A percentile compares a stretch with the other conserved stretches of the same genome.
phyloP scores from a whole-genome alignment of 164 flowering plant species.

The Piper longum region DNA sequence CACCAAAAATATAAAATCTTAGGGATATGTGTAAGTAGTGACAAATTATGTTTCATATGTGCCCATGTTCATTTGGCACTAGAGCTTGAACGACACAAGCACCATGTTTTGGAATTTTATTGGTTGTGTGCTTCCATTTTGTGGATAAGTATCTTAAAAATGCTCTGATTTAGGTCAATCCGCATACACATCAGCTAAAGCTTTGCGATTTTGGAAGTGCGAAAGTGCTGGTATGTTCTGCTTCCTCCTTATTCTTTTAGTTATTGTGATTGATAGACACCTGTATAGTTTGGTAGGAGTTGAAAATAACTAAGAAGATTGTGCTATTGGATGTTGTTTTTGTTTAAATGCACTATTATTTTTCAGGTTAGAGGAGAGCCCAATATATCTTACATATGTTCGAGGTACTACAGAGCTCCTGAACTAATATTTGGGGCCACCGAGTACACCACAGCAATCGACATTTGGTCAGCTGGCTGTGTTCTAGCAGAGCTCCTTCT shows the following conservation, averaged over 20 bases:
- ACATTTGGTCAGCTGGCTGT: constrained; percentile 63
- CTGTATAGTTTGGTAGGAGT: too few species aligned
- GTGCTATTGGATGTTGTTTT: too few species aligned
- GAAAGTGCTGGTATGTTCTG: constrained; percentile 44
- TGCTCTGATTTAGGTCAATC: constrained; percentile 34
- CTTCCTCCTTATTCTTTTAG: constrained; percentile 1
- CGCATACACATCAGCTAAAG: constrained; percentile 48
- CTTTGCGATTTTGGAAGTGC: constrained; percentile 55
- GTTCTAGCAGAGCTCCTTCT: constrained; percentile 55
- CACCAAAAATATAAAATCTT: too few species aligned
- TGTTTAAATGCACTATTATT: not conserved
- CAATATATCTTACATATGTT: constrained; percentile 55
- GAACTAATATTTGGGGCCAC: constrained; percentile 68
- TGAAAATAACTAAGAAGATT: too few species aligned
- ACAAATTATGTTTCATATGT: not conserved
- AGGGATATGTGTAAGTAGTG: not conserved
- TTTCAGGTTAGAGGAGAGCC: constrained; percentile 65
- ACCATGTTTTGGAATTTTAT: not conserved
- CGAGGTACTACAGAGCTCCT: constrained; percentile 61
- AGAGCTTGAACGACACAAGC: not conserved
- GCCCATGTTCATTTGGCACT: not conserved
- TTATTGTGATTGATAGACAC: not conserved
- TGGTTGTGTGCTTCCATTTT: not conserved
- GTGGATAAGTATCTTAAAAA: not conserved
- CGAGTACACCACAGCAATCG: constrained; percentile 58